Conservation (phyloP, 345 rosid species). For the Lenwebbia sp. region DNA sequence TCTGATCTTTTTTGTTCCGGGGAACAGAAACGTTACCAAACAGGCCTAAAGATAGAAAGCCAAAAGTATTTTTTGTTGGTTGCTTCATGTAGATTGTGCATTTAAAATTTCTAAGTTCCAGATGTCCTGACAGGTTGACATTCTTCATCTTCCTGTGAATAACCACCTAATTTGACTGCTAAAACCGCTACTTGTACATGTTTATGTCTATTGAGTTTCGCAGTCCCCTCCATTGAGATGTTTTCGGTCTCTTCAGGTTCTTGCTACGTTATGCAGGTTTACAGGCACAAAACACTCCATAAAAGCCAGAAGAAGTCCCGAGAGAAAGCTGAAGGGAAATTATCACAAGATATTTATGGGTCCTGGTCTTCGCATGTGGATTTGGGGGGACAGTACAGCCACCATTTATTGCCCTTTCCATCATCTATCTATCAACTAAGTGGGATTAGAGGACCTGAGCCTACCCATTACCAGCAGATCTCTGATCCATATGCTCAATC, state of each 20-base stretch:
- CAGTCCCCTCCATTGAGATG: background rate
- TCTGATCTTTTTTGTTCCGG: no score
- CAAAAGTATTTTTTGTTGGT: background rate
- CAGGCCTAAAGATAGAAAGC: background rate
- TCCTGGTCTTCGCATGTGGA: conserved; percentile 34
- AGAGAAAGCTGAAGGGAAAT: conserved; percentile 25
- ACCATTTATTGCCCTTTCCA: conserved; percentile 30
- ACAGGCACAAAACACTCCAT: conserved; percentile 35
- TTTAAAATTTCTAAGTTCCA: background rate
- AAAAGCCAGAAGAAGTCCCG: conserved; percentile 29
- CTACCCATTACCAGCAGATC: conserved; percentile 35
- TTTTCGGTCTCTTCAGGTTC: background rate
- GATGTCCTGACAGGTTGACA: background rate
- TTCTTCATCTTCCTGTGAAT: background rate
- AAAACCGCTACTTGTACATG: background rate
- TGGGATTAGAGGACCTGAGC: conserved; percentile 38
- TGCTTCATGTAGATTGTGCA: background rate
- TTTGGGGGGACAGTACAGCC: conserved; percentile 20
- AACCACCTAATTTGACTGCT: background rate
- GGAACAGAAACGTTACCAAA: no score
- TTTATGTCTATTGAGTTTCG: background rate
- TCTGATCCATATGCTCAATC: conserved; percentile 31
- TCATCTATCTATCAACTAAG: conserved; percentile 35
- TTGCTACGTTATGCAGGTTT: conserved; percentile 23
- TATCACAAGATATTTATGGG: conserved; percentile 25